phyloP scores from a whole-genome alignment of 805 yeast genomes.

The Wickerhamiella dianesei region DNA sequence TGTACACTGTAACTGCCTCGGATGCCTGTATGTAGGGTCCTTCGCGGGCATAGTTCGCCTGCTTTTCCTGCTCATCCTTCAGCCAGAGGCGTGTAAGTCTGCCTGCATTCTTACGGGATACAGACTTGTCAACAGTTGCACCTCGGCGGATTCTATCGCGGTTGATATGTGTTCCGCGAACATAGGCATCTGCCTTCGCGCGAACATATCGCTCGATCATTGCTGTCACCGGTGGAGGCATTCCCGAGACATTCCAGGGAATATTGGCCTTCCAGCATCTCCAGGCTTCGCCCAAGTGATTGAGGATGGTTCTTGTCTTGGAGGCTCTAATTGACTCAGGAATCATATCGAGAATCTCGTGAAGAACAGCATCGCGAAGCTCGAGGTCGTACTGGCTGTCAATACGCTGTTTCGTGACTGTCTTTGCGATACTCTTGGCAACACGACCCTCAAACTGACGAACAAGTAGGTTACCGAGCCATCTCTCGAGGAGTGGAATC shows the following conservation, averaged over 20 bases:
- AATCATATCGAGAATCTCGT: conserved; percentile 91
- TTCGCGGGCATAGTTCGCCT: conserved; percentile 58
- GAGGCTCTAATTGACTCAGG: conserved; percentile 86
- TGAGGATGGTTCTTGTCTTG: conserved; percentile 74
- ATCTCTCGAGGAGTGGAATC: conserved; percentile 80
- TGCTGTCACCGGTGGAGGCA: conserved; percentile 79
- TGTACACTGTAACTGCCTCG: conserved; percentile 77
- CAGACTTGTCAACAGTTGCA: conserved; percentile 87
- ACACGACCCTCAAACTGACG: conserved; percentile 95
- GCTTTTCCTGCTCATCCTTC: conserved; percentile 82
- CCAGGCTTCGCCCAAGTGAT: conserved; percentile 97
- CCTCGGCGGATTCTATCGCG: conserved; percentile 81
- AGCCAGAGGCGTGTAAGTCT: conserved; percentile 85
- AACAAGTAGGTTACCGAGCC: conserved; percentile 83
- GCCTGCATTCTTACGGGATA: conserved; percentile 85
- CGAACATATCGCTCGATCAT: conserved; percentile 81
- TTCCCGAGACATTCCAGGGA: conserved; percentile 95
- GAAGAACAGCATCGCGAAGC: conserved; percentile 84
- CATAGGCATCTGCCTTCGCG: conserved; percentile 96
- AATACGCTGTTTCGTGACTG: conserved; percentile 87
- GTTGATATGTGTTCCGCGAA: conserved; percentile 81
- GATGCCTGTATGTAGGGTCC: conserved; percentile 81
- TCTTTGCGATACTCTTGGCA: conserved; percentile 80
- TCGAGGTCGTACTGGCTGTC: conserved; percentile 93
- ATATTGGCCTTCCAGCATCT: conserved; percentile 98